Percentiles rank a stretch among this genome's conserved stretches.
Evolutionary conservation across 148 eudicot genomes (phyloP).

Genomic region (Salicornia ramosissima): DNA sequence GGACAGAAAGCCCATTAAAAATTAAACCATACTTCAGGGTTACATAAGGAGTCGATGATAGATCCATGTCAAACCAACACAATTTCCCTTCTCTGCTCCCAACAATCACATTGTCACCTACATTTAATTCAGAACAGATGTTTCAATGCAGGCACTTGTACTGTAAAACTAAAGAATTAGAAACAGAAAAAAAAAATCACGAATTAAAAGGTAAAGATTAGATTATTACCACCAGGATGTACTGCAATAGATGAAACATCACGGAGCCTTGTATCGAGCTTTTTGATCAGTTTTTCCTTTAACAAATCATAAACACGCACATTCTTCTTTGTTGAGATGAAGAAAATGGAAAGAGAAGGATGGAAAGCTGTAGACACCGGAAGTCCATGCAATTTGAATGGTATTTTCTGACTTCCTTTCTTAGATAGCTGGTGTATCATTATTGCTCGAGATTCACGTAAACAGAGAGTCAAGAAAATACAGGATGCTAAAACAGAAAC

Average conservation of each 20-base stretch:
- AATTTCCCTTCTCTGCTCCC: constrained; percentile 95
- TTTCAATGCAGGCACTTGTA: not conserved
- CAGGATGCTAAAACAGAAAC: constrained; percentile 2
- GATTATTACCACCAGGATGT: constrained; percentile 84
- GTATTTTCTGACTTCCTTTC: constrained; percentile 58
- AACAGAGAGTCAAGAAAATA: constrained; percentile 55
- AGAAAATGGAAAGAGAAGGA: constrained; percentile 77
- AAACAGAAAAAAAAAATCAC: not conserved
- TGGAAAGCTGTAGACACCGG: constrained; percentile 84
- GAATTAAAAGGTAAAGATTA: not conserved
- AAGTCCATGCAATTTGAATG: constrained; percentile 85
- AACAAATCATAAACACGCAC: constrained; percentile 84
- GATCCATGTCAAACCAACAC: constrained; percentile 99
- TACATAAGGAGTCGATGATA: constrained; percentile 67
- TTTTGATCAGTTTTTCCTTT: constrained; percentile 72
- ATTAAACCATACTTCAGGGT: constrained; percentile 53
- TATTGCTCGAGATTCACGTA: constrained; percentile 82
- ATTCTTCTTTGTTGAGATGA: constrained; percentile 77
- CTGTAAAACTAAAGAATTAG: not conserved
- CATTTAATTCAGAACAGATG: constrained; percentile 19
- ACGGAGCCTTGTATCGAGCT: constrained; percentile 75
- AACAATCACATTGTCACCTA: constrained; percentile 94
- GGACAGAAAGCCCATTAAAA: not conserved
- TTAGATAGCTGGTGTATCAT: constrained; percentile 85
- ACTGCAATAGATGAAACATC: constrained; percentile 78